Base-by-base conservation (phyloP, 192 early-diverging fungal genomes). In the Rhizophagus clarus region DNA sequence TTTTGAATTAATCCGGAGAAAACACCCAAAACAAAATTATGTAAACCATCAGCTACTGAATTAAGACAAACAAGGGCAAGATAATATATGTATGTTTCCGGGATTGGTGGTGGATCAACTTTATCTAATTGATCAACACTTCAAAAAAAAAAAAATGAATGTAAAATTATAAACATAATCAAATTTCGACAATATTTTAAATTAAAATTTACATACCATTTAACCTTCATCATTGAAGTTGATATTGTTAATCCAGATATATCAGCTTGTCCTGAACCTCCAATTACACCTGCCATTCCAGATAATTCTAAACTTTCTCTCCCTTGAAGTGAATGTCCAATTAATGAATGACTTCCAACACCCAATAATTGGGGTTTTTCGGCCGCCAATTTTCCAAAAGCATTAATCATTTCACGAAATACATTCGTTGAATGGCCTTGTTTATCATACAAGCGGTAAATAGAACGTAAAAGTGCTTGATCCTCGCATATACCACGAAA, bases 61-160 rank as follows among this genome's bases (percentile, higher is more conserved):
- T 88, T 85, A 9, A 97, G 79, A 73, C 92, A 91, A 22, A 91
- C 81, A n/a, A 96, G 83, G 0, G 94, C 89, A 14, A 98, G 84
- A 76, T 92, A 93, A 61, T 94, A 92, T 51, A 96, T 79, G 79
- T 99, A 99, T 4, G 92, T 94, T 28, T 97, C 96, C 1, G 98
- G 97, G 28, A 97, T 89, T 0, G 82, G 68, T 5, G 98, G 98
- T 26, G 97, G 93, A 17, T 97, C 97, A 10, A 89, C 85, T 83
- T 98, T 98, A 81, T 99, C 98, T 37, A 99, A 88, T 83, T 96
- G 95, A 84, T 96, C 94, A 71, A 97, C 84, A 82, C 95, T 90
- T 69, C 62, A 77, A 17, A 76, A 72, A 56, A 77, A 17, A 76
- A 72, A 56, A 11, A 70, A 56, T 47, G 49, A 37, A 47, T 62